Conservation (phyloP, 2,329 filamentous ascomycete species). For the Myriosclerotinia scirpicola region DNA sequence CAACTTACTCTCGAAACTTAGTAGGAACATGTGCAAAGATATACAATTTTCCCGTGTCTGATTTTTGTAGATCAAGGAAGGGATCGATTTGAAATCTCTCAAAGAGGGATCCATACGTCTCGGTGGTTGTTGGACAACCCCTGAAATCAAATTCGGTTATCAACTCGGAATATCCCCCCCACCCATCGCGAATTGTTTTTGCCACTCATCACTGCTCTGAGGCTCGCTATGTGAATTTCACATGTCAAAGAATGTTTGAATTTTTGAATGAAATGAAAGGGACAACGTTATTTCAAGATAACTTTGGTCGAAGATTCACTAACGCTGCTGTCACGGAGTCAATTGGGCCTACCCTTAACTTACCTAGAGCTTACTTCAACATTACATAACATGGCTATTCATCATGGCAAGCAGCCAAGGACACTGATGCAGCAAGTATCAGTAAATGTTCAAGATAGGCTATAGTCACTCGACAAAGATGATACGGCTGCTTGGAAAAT, state of each 20-base stretch:
- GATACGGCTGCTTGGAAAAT: background rate
- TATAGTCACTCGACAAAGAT: background rate
- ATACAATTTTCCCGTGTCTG: background rate
- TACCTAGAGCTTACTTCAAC: background rate
- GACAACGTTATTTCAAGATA: background rate
- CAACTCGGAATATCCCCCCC: background rate
- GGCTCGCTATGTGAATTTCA: constrained; percentile 3
- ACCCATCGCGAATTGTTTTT: background rate
- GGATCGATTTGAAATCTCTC: background rate
- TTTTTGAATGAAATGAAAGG: background rate
- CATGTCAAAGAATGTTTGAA: background rate
- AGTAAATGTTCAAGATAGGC: background rate
- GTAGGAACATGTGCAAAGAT: background rate
- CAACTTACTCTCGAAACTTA: no score
- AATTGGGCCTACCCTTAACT: background rate
- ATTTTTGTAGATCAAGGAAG: background rate
- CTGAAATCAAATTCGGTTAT: constrained; percentile 4
- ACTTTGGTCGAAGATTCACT: background rate
- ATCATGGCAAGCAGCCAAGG: background rate
- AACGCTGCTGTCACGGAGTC: background rate
- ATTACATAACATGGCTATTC: background rate
- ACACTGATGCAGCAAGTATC: no score
- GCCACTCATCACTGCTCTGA: constrained; percentile 6
- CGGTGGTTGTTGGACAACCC: background rate
- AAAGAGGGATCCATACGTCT: background rate